These are phyloP conservation scores for Umbilicaria muhlenbergii DNA, from an alignment of 495 filamentous ascomycete species.

Conservation along the genomic window DNA sequence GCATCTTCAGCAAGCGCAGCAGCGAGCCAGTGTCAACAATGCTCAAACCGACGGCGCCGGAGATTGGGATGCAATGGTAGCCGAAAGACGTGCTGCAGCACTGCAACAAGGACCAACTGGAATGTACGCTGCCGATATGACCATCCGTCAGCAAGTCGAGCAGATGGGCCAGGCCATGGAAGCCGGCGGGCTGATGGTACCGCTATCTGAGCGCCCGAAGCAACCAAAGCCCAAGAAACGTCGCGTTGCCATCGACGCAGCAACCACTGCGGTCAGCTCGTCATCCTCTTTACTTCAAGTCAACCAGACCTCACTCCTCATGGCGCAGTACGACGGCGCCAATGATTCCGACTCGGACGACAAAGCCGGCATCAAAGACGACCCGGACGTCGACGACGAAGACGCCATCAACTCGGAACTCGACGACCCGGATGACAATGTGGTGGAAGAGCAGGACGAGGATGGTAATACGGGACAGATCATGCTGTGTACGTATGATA, in stretches of 20 bases:
- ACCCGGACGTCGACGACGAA: constrained; percentile 49
- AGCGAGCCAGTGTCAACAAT: constrained; percentile 21
- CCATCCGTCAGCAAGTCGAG: constrained; percentile 51
- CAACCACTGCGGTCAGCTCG: constrained; percentile 5
- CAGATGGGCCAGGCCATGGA: constrained; percentile 55
- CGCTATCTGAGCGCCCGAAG: constrained; percentile 27
- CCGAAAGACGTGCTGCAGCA: constrained; percentile 36
- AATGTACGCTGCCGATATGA: constrained; percentile 9
- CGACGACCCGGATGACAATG: constrained; percentile 80
- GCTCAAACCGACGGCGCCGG: constrained; percentile 62
- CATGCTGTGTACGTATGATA: constrained; percentile 98
- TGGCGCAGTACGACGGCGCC: constrained; percentile 48
- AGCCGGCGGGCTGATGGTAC: constrained; percentile 68
- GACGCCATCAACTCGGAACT: constrained; percentile 98
- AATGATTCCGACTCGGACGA: constrained; percentile 39
- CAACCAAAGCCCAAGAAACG: constrained; percentile 11
- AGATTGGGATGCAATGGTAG: constrained; percentile 46
- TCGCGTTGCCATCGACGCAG: constrained; percentile 13
- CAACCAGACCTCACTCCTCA: not conserved
- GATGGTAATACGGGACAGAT: constrained; percentile 64
- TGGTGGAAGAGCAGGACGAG: constrained; percentile 63
- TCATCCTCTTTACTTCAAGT: constrained; percentile 1
- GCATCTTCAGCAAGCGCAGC: constrained; percentile 26
- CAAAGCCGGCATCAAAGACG: constrained; percentile 32
- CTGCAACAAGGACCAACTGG: not conserved